These are phyloP conservation scores for Chlamydomonas sp. DNA, from an alignment of 139 green algal species.

Conservation along the genomic window DNA sequence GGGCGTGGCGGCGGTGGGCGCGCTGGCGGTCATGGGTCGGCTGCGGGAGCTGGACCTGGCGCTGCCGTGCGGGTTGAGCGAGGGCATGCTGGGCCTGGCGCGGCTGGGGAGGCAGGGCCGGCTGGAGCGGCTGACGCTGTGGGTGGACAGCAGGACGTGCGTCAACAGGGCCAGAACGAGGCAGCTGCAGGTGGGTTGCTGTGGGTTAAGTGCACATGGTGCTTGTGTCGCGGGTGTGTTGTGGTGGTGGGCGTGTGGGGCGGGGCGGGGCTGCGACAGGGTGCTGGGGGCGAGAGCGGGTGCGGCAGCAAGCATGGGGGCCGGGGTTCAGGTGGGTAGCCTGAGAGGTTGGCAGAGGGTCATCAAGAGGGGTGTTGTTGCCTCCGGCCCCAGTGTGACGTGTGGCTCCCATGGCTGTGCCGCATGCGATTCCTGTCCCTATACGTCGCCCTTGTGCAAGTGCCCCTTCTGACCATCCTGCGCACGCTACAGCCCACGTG, in stretches of 20 bases:
- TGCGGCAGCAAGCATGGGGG: no score
- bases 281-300: background rate
- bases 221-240: background rate
- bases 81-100: slow-evolving; percentile 31
- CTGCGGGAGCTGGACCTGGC: slow-evolving; percentile 23
- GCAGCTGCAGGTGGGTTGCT: slow-evolving; percentile 27
- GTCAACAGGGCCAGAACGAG: background rate
- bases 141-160: slow-evolving; percentile 29
- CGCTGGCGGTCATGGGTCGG: background rate
- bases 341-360: background rate
- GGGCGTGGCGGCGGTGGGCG: background rate
- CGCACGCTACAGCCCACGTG: no score
- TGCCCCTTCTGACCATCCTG: background rate
- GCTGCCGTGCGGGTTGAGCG: slow-evolving; percentile 24
- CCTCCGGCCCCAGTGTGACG: background rate
- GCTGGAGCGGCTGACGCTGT: slow-evolving; percentile 32
- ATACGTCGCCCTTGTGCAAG: background rate
- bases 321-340: background rate
- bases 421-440: background rate
- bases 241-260: background rate
- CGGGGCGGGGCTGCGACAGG: background rate
- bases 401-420: background rate
- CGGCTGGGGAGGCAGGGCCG: slow-evolving; percentile 1
- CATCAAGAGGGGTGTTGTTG: background rate
- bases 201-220: background rate